Evolutionary conservation across 164 flowering plant species (phyloP).

Genomic region (Hamamelis virginiana): DNA sequence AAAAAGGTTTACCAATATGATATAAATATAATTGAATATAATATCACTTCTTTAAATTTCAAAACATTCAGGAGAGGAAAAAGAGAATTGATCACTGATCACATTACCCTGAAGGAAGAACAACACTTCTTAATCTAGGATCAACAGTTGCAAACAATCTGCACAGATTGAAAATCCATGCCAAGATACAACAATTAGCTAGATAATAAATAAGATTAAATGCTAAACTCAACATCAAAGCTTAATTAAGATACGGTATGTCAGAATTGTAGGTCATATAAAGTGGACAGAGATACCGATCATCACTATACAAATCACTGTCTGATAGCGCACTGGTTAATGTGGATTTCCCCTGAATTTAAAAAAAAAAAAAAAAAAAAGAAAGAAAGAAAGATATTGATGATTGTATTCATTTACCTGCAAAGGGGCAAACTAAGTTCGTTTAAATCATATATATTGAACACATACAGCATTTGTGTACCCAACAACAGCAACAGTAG

Average conservation of each 20-base stretch:
- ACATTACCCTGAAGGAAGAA: conserved; percentile 94
- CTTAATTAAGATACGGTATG: not conserved
- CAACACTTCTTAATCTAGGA: conserved; percentile 71
- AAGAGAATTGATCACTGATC: not conserved
- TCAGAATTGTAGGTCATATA: not conserved
- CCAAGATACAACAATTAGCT: not conserved
- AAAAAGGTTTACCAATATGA: too few species aligned
- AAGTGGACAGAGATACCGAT: conserved; percentile 48
- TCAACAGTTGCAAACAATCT: conserved; percentile 98
- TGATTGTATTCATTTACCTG: not conserved
- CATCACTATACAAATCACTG: conserved; percentile 72
- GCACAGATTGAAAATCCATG: conserved; percentile 20
- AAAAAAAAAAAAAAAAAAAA: too few species aligned
- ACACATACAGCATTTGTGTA: conserved; percentile 97
- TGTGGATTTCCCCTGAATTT: conserved; percentile 95
- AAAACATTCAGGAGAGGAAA: not conserved
- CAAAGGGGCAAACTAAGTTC: not conserved
- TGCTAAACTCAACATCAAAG: not conserved
- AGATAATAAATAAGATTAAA: conserved; percentile 7
- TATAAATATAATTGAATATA: not conserved
- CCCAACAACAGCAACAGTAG: conserved; percentile 94
- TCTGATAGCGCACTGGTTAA: conserved; percentile 76
- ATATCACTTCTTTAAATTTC: not conserved
- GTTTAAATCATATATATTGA: conserved; percentile 7
- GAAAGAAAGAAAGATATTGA: too few species aligned